Evolutionary conservation across 2,329 filamentous ascomycete genomes (phyloP).

Genomic region (Apiospora rasikravindrae): DNA sequence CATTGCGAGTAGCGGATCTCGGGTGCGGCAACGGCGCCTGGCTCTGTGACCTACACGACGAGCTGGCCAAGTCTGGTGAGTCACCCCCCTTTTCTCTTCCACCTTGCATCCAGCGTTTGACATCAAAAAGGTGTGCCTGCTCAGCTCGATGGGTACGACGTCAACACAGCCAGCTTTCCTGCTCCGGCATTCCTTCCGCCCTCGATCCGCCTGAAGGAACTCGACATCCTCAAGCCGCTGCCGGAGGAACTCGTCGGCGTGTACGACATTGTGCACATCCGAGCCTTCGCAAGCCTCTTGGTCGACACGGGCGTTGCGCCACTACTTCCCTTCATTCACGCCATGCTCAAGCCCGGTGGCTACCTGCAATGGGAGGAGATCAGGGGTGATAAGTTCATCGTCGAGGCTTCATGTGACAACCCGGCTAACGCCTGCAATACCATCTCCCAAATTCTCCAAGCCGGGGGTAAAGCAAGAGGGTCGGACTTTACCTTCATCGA

Average conservation of each 20-base stretch:
- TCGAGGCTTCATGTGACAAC: background rate
- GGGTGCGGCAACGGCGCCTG: background rate
- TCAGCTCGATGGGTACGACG: background rate
- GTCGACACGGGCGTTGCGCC: constrained; percentile 5
- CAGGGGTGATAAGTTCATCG: constrained; percentile 3
- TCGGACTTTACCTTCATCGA: background rate
- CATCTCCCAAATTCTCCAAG: constrained; percentile 12
- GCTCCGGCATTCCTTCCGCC: background rate
- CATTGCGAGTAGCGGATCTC: background rate
- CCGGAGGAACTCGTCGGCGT: background rate
- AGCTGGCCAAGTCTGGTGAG: background rate
- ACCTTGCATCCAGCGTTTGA: no score
- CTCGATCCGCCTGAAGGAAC: background rate
- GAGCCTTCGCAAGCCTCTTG: constrained; percentile 19
- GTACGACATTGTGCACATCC: constrained; percentile 22
- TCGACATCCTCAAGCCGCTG: background rate
- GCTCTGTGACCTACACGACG: background rate
- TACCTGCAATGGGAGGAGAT: constrained; percentile 23
- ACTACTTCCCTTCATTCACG: constrained; percentile 1
- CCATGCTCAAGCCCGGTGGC: constrained; percentile 20
- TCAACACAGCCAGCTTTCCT: background rate
- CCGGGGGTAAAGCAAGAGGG: background rate
- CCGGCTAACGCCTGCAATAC: background rate
- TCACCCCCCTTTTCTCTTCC: no score
- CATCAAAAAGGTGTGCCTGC: no score